phyloP scores from a whole-genome alignment of 2,329 filamentous ascomycete species.

The Penicillium sp. region DNA sequence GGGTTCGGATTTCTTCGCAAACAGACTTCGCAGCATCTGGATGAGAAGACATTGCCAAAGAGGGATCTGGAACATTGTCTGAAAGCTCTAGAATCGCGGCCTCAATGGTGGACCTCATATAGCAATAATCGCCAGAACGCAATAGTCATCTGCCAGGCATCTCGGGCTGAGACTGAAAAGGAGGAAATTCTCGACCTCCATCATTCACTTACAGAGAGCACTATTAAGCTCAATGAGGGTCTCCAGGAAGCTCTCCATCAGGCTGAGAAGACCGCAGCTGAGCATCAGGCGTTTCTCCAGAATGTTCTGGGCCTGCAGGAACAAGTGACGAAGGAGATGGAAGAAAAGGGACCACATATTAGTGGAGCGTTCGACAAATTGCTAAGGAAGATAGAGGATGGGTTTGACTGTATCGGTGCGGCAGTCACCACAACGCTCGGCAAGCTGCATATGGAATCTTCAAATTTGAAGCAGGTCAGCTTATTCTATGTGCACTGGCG shows the following conservation, averaged over 20 bases:
- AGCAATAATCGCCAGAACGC: conserved; percentile 58
- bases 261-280: conserved; percentile 24
- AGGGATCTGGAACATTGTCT: conserved; percentile 47
- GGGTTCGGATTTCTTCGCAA: conserved; percentile 18
- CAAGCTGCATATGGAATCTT: conserved; percentile 14
- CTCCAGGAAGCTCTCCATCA: conserved; percentile 31
- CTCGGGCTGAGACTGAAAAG: conserved; percentile 53
- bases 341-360: conserved; percentile 22
- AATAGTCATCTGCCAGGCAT: conserved; percentile 56
- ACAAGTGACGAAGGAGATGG: conserved; percentile 28
- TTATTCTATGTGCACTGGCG: neutral
- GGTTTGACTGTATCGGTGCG: conserved; percentile 18
- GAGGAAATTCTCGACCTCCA: conserved; percentile 39
- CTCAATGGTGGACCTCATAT: conserved; percentile 60
- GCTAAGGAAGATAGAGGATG: conserved; percentile 21
- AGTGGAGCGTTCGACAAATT: conserved; percentile 22
- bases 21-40: conserved; percentile 15
- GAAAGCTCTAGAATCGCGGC: conserved; percentile 47
- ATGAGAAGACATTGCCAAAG: conserved; percentile 13
- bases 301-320: conserved; percentile 26
- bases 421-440: conserved; percentile 16
- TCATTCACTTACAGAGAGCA: conserved; percentile 33
- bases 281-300: conserved; percentile 32
- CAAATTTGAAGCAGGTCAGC: conserved; percentile 20
- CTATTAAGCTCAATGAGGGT: conserved; percentile 29